Percentiles rank a stretch among this genome's conserved stretches.
Evolutionary conservation across 2,329 filamentous ascomycete genomes (phyloP).

Genomic region (Monosporascus sp.): DNA sequence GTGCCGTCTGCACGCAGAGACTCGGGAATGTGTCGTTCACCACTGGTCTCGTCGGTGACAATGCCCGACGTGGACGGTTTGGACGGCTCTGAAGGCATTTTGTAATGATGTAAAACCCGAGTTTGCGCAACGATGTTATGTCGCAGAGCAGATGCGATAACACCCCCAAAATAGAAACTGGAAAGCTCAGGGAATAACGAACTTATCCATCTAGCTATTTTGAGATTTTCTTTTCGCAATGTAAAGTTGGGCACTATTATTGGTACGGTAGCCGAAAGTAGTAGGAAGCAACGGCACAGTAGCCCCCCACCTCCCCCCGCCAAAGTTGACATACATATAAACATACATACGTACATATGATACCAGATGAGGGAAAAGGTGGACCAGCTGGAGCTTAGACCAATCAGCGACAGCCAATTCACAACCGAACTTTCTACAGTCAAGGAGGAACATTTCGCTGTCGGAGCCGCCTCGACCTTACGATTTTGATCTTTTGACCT

Average conservation of each 20-base stretch:
- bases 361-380: conserved; percentile 3
- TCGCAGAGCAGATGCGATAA: too few species aligned
- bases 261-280: neutral
- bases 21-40: conserved; percentile 83
- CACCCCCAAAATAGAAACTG: too few species aligned
- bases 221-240: too few species aligned
- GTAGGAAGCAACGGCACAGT: neutral
- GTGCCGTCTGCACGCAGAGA: conserved; percentile 83
- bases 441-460: neutral
- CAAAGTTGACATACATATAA: neutral
- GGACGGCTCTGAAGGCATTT: conserved; percentile 44
- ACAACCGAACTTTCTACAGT: conserved; percentile 14
- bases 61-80: conserved; percentile 63
- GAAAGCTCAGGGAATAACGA: too few species aligned
- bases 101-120: conserved; percentile 7
- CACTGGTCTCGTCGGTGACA: conserved; percentile 67
- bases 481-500: conserved; percentile 2
- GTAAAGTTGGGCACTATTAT: too few species aligned
- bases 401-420: conserved; percentile 28
- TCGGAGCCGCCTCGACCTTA: conserved; percentile 5
- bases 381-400: conserved; percentile 22
- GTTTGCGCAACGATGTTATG: conserved; percentile 1
- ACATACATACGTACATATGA: neutral
- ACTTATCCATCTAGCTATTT: too few species aligned
- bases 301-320: neutral